Percentiles rank a stretch among this genome's conserved stretches.
Evolutionary conservation across 306 rosid species (phyloP).

Genomic region (Malus fusca): DNA sequence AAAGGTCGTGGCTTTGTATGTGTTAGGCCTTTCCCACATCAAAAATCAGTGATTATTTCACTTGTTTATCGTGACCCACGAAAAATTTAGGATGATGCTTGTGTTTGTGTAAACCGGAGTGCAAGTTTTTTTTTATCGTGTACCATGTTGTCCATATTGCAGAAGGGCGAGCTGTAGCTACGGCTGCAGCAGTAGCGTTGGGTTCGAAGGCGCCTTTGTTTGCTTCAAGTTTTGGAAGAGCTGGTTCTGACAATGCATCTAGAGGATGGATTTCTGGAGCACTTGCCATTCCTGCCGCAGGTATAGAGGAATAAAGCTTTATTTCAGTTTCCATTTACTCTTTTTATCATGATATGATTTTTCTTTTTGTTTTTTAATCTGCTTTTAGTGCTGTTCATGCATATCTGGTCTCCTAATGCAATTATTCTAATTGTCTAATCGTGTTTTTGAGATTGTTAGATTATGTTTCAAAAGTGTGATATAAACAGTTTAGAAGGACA

Average conservation of each 20-base stretch:
- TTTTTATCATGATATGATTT: background rate
- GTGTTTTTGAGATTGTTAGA: background rate
- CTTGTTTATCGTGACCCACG: background rate
- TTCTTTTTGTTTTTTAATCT: background rate
- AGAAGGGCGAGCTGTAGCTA: slow-evolving; percentile 64
- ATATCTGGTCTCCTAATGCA: background rate
- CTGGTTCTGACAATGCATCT: slow-evolving; percentile 41
- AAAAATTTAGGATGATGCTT: background rate
- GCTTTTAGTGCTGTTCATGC: background rate
- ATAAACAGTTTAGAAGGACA: background rate
- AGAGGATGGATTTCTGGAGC: slow-evolving; percentile 66
- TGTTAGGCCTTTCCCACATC: background rate
- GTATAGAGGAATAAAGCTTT: slow-evolving; percentile 17
- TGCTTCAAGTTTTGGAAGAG: slow-evolving; percentile 39
- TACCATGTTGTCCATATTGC: slow-evolving; percentile 11
- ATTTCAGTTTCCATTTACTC: background rate
- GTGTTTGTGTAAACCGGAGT: background rate
- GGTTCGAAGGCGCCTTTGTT: slow-evolving; percentile 31
- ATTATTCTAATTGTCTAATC: background rate
- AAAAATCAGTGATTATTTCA: background rate
- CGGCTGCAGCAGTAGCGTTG: slow-evolving; percentile 54
- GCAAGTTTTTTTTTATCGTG: background rate
- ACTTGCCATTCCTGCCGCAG: slow-evolving; percentile 75
- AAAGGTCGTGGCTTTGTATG: background rate
- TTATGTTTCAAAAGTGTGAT: background rate